A percentile compares a stretch with the other conserved stretches of the same genome.
Conservation (phyloP, 441 rosid species). For the Arabidopsis hybrid region DNA sequence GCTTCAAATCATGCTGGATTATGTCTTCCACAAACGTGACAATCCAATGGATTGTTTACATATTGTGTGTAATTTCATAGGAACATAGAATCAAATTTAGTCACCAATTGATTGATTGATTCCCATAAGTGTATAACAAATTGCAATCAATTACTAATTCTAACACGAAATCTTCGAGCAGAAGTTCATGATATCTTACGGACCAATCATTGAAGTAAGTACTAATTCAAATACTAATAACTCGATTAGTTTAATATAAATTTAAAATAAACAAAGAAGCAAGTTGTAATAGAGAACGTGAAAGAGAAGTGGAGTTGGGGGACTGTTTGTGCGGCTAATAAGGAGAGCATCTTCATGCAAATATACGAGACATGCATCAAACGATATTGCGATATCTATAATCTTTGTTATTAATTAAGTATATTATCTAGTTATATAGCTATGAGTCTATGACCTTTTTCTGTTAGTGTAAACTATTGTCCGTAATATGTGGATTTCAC, state of each 20-base stretch:
- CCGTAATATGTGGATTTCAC: slow-evolving; percentile 18
- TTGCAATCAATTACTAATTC: slow-evolving; percentile 29
- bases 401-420: slow-evolving; percentile 17
- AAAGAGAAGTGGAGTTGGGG: slow-evolving; percentile 42
- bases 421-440: slow-evolving; percentile 16
- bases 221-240: slow-evolving; percentile 22
- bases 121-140: slow-evolving; percentile 18
- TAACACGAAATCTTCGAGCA: slow-evolving; percentile 36
- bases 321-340: slow-evolving; percentile 42
- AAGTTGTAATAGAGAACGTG: slow-evolving; percentile 47
- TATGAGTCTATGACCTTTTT: background rate
- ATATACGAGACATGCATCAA: slow-evolving; percentile 45
- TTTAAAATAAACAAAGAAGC: slow-evolving; percentile 22
- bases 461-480: background rate
- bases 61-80: slow-evolving; percentile 37
- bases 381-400: slow-evolving; percentile 29
- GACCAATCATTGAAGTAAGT: slow-evolving; percentile 39
- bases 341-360: slow-evolving; percentile 40
- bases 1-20: slow-evolving; percentile 39
- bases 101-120: slow-evolving; percentile 38
- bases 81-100: slow-evolving; percentile 46
- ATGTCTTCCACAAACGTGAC: slow-evolving; percentile 37
- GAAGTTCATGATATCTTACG: slow-evolving; percentile 38
- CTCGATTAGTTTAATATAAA: slow-evolving; percentile 8
- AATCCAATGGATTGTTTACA: slow-evolving; percentile 32